These are phyloP conservation scores for Sphagnum contortum DNA, from an alignment of 225 moss, liverwort and hornwort genomes.

Conservation along the genomic window DNA sequence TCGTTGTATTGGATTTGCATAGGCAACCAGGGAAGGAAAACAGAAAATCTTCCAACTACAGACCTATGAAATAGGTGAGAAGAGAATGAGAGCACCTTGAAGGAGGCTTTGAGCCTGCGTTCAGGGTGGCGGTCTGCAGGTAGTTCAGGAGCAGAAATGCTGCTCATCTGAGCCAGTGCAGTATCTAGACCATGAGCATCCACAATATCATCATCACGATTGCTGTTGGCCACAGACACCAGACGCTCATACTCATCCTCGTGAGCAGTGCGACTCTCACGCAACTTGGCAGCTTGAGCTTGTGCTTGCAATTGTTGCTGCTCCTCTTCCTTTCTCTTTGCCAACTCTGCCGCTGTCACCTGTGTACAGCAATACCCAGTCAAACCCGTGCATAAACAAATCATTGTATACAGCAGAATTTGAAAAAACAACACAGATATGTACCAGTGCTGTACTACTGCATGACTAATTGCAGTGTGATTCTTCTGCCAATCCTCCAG, in stretches of 20 bases:
- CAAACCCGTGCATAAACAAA: not conserved
- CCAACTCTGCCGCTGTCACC: conserved; percentile 68
- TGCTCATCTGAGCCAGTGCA: conserved; percentile 80
- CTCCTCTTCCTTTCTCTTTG: conserved; percentile 67
- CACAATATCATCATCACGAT: conserved; percentile 71
- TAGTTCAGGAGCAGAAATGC: conserved; percentile 36
- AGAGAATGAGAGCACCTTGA: conserved; percentile 39
- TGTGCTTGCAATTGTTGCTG: conserved; percentile 35
- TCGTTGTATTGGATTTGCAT: too few relatives aligned
- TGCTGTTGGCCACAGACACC: conserved; percentile 61
- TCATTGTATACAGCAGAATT: not conserved
- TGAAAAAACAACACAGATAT: not conserved
- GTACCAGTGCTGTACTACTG: not conserved
- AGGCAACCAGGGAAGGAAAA: too few relatives aligned
- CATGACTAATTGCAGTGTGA: too few relatives aligned
- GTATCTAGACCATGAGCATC: conserved; percentile 79
- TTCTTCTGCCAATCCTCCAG: too few relatives aligned
- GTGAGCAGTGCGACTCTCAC: conserved; percentile 53
- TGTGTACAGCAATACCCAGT: not conserved
- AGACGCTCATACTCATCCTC: conserved; percentile 81
- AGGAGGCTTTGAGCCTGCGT: conserved; percentile 84
- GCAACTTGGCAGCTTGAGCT: conserved; percentile 49
- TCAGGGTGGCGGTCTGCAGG: conserved; percentile 85
- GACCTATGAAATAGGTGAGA: not conserved
- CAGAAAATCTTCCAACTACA: not conserved